phyloP scores from a whole-genome alignment of 73 alveolate genomes.

The Paramecium sonneborni region DNA sequence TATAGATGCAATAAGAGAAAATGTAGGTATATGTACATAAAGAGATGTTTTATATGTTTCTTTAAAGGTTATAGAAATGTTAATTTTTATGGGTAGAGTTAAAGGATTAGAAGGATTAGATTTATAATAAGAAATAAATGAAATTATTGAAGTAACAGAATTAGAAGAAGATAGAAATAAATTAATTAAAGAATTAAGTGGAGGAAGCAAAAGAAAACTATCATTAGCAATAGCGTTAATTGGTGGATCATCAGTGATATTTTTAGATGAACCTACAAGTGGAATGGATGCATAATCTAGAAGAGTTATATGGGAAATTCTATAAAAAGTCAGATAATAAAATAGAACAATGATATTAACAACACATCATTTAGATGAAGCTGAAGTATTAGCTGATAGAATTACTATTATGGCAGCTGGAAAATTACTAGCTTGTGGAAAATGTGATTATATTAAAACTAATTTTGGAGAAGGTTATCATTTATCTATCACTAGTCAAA shows the following conservation, averaged over 20 bases:
- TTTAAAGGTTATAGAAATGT: slow-evolving; percentile 81
- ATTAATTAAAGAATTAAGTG: slow-evolving; percentile 79
- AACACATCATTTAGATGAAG: slow-evolving; percentile 91
- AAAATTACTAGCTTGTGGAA: slow-evolving; percentile 74
- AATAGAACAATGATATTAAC: slow-evolving; percentile 83
- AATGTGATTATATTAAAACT: slow-evolving; percentile 75
- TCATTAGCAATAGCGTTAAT: slow-evolving; percentile 91
- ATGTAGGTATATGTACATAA: slow-evolving; percentile 98
- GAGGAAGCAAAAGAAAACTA: slow-evolving; percentile 93
- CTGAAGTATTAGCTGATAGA: slow-evolving; percentile 87
- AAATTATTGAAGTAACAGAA: slow-evolving; percentile 74
- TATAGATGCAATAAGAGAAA: slow-evolving; percentile 77
- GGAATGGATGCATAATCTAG: slow-evolving; percentile 95
- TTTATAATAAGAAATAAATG: slow-evolving; percentile 69
- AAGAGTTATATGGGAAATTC: slow-evolving; percentile 90
- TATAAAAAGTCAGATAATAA: slow-evolving; percentile 74
- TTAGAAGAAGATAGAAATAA: slow-evolving; percentile 70
- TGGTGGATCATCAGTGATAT: slow-evolving; percentile 88
- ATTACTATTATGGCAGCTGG: slow-evolving; percentile 90
- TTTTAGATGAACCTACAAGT: slow-evolving; percentile 95
- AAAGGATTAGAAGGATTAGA: slow-evolving; percentile 54
- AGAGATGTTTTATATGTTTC: slow-evolving; percentile 92
- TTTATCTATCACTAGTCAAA: slow-evolving; percentile 44
- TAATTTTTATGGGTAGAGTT: slow-evolving; percentile 77
- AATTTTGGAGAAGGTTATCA: slow-evolving; percentile 89